These are phyloP conservation scores for Geranomyces variabilis DNA, from an alignment of 192 early-diverging fungal species.

Conservation along the genomic window DNA sequence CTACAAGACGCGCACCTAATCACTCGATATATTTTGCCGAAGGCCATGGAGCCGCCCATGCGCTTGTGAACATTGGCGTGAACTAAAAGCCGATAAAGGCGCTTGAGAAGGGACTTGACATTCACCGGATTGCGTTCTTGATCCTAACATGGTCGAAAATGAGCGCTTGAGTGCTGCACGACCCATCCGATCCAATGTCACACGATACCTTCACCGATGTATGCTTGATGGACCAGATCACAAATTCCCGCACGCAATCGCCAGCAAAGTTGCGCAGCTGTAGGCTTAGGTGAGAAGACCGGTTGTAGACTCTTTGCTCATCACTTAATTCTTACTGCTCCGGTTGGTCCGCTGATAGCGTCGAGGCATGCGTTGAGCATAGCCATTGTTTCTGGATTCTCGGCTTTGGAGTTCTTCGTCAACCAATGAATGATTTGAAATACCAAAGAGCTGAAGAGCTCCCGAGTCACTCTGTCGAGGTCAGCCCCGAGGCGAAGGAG, in stretches of 20 bases:
- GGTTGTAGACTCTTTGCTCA: background rate
- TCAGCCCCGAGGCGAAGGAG: constrained; percentile 74
- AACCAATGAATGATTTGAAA: constrained; percentile 80
- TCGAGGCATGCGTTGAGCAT: constrained; percentile 72
- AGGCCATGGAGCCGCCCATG: constrained; percentile 67
- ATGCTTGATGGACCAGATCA: constrained; percentile 78
- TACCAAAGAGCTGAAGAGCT: constrained; percentile 65
- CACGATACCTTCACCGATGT: constrained; percentile 44
- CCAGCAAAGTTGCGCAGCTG: constrained; percentile 71
- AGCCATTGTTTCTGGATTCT: constrained; percentile 77
- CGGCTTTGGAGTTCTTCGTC: constrained; percentile 72
- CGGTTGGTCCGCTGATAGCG: constrained; percentile 44
- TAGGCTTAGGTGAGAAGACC: background rate
- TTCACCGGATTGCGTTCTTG: constrained; percentile 63
- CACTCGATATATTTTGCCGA: constrained; percentile 70
- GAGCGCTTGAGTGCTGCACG: too few relatives aligned
- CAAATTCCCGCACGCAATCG: constrained; percentile 74
- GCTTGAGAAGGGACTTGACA: constrained; percentile 69
- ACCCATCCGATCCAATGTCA: too few relatives aligned
- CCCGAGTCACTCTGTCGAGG: constrained; percentile 69
- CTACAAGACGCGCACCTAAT: constrained; percentile 4
- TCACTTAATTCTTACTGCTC: constrained; percentile 36
- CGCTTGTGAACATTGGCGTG: constrained; percentile 68
- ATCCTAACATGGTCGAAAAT: constrained; percentile 19
- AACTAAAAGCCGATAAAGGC: constrained; percentile 64